Evolutionary conservation across 140 eudicot genomes (phyloP).

Genomic region (Erigeron philadelphicus): DNA sequence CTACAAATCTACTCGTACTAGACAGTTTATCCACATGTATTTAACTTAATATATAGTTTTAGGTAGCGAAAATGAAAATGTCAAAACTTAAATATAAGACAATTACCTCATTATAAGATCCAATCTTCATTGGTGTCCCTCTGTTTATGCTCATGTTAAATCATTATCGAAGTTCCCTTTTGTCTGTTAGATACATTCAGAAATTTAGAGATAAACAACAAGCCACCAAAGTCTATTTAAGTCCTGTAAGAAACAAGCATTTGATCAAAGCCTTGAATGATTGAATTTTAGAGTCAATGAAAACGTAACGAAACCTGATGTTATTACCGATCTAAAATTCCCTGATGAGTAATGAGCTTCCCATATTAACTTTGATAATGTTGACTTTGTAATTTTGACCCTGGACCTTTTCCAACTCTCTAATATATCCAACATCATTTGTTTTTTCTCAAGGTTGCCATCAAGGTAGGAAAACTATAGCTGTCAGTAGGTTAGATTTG

Average conservation of each 20-base stretch:
- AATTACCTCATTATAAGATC: no score
- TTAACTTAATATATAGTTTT: no score
- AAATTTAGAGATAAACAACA: no score
- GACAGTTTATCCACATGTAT: no score
- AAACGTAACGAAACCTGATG: background rate
- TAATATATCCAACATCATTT: slow-evolving; percentile 2
- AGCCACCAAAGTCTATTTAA: background rate
- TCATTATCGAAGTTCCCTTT: no score
- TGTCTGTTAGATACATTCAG: no score
- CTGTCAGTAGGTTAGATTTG: background rate
- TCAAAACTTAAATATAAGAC: no score
- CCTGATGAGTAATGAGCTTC: background rate
- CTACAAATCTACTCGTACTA: no score
- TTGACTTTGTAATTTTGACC: slow-evolving; percentile 27
- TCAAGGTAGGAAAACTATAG: slow-evolving; percentile 24
- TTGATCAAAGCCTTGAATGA: background rate
- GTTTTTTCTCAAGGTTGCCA: background rate
- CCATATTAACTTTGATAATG: slow-evolving; percentile 19
- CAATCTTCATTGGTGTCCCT: no score
- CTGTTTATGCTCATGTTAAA: no score
- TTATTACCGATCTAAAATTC: background rate
- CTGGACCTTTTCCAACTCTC: slow-evolving; percentile 1
- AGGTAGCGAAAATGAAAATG: no score
- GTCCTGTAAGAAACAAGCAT: background rate
- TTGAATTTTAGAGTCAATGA: background rate